phyloP scores from a whole-genome alignment of 176 grass and related monocot genomes.

The Hordeum marinum region DNA sequence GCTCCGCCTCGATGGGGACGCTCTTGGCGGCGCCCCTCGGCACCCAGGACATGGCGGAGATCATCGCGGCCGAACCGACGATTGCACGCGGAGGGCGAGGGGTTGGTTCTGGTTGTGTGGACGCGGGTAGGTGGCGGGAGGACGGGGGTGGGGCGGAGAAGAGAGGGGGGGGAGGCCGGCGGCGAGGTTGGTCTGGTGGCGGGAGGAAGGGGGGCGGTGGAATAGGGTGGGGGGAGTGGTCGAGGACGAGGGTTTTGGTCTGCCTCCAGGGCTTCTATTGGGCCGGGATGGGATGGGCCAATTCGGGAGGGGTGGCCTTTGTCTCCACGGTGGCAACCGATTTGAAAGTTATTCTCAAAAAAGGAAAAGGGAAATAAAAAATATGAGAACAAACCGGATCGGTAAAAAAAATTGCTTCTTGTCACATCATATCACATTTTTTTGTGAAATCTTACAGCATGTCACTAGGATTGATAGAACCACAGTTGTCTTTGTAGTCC shows the following conservation, averaged over 20 bases:
- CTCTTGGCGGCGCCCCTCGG: conserved; percentile 70
- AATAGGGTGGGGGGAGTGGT: background rate
- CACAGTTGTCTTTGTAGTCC: too few relatives aligned
- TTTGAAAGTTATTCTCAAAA: too few relatives aligned
- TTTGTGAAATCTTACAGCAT: too few relatives aligned
- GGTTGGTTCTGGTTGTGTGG: accelerated
- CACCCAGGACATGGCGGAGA: conserved; percentile 81
- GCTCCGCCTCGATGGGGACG: conserved; percentile 69
- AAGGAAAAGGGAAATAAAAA: too few relatives aligned
- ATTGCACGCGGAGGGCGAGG: background rate
- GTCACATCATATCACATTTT: too few relatives aligned
- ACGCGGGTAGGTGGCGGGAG: background rate
- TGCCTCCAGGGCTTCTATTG: background rate
- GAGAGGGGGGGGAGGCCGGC: too few relatives aligned
- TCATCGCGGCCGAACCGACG: conserved; percentile 35
- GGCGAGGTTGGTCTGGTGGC: background rate
- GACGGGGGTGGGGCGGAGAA: too few relatives aligned
- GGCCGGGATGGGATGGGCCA: background rate
- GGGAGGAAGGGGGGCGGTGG: background rate
- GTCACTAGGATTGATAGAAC: too few relatives aligned
- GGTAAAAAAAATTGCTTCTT: too few relatives aligned
- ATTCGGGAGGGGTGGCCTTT: too few relatives aligned
- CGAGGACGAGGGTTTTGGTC: conserved; percentile 30
- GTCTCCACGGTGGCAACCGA: too few relatives aligned
- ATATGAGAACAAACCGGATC: too few relatives aligned